phyloP scores from a whole-genome alignment of 139 green algal genomes.

The Ostreobium quekettii region DNA sequence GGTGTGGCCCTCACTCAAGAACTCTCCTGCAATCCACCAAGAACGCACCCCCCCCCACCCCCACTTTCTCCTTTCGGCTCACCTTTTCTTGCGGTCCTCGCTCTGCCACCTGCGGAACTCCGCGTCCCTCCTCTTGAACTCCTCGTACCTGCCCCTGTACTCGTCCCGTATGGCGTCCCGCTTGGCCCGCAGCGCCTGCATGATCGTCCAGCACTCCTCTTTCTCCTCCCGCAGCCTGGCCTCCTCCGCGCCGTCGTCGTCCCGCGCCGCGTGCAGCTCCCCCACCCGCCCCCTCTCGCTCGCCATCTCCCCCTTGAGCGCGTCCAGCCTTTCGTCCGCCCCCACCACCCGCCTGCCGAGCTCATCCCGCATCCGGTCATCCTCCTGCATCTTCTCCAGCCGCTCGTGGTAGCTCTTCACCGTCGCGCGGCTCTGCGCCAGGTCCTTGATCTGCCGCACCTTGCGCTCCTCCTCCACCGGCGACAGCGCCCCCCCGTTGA shows the following conservation, averaged over 20 bases:
- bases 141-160: no score
- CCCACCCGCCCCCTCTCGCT: neutral
- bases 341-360: neutral
- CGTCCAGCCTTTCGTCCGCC: neutral
- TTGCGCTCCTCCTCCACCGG: neutral
- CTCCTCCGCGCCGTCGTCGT: neutral
- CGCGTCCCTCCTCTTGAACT: neutral
- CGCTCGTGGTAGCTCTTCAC: neutral
- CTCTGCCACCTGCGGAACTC: neutral
- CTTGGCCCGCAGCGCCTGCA: constrained; percentile 4
- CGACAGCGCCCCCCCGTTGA: constrained; percentile 1
- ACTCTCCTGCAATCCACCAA: neutral
- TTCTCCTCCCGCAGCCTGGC: neutral
- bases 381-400: neutral
- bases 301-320: neutral
- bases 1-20: no score
- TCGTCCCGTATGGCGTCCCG: neutral
- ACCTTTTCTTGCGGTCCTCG: neutral
- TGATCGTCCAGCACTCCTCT: constrained; percentile 13
- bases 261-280: neutral
- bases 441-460: neutral
- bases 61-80: neutral
- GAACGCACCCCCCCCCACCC: neutral
- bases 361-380: neutral
- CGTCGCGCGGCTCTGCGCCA: neutral